These are phyloP conservation scores for Colletotrichum tanaceti DNA, from an alignment of 2,329 filamentous ascomycete genomes.

Conservation along the genomic window DNA sequence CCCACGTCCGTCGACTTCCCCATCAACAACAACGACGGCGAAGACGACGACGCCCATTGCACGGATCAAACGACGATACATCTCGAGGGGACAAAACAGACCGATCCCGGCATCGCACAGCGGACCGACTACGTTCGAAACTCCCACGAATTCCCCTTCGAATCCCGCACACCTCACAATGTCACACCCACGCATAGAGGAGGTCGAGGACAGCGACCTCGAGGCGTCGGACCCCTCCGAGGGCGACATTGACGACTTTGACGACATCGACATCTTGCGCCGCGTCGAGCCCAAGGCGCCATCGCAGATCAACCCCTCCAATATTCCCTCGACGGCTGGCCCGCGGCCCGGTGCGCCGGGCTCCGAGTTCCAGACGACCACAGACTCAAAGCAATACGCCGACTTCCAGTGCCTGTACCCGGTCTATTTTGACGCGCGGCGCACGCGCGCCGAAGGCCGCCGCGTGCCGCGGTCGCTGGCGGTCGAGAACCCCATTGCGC, in stretches of 20 bases:
- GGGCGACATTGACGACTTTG: constrained; percentile 78
- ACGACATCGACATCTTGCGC: constrained; percentile 67
- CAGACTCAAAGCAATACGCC: constrained; percentile 71
- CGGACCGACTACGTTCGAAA: constrained; percentile 8
- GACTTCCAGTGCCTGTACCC: constrained; percentile 93
- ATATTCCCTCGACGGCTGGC: constrained; percentile 51
- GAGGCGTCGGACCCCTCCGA: constrained; percentile 85
- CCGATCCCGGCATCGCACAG: background rate
- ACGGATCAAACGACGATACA: no score
- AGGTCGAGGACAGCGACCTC: constrained; percentile 84
- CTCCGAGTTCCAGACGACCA: constrained; percentile 47
- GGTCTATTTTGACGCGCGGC: constrained; percentile 87
- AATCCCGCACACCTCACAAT: constrained; percentile 56
- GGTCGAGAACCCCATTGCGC: constrained; percentile 85
- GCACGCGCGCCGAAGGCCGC: constrained; percentile 81
- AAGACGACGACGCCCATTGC: background rate
- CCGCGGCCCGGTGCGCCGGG: constrained; percentile 52
- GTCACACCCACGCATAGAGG: constrained; percentile 91
- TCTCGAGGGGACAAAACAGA: background rate
- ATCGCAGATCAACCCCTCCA: constrained; percentile 49
- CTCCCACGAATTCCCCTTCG: constrained; percentile 25
- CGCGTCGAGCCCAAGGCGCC: constrained; percentile 51
- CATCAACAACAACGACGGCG: constrained; percentile 25
- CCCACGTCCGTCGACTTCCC: constrained; percentile 23
- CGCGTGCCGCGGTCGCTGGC: constrained; percentile 79